phyloP scores from a whole-genome alignment of 495 filamentous ascomycete genomes.

The Bombardia bombarda region DNA sequence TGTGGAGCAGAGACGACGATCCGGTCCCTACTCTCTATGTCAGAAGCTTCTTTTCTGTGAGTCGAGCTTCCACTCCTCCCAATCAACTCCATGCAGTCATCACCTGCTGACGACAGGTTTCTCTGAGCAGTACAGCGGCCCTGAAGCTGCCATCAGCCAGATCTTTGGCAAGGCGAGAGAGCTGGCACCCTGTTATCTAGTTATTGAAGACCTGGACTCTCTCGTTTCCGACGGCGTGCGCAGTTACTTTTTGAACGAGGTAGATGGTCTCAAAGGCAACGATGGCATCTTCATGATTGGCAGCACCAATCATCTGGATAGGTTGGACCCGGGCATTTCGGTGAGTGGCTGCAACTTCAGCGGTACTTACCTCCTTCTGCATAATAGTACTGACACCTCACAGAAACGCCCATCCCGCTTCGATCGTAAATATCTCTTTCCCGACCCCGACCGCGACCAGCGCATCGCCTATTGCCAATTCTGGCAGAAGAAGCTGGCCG shows the following conservation, averaged over 20 bases:
- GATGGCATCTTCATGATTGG: conserved; percentile 52
- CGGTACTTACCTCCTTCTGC: not conserved
- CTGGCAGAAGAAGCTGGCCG: conserved; percentile 49
- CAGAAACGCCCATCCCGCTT: conserved; percentile 55
- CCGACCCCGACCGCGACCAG: conserved; percentile 44
- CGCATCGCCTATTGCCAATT: conserved; percentile 49
- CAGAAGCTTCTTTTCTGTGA: conserved; percentile 26
- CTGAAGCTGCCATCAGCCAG: conserved; percentile 28
- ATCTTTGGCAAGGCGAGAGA: conserved; percentile 38
- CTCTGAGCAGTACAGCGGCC: conserved; percentile 26
- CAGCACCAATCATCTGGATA: conserved; percentile 45
- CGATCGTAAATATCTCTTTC: conserved; percentile 57
- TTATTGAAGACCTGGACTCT: conserved; percentile 59
- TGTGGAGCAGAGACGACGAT: conserved; percentile 32
- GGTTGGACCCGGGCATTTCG: conserved; percentile 40
- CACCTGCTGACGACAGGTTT: conserved; percentile 31
- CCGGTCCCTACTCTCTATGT: conserved; percentile 30
- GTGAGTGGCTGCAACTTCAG: not conserved
- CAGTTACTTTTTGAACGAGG: conserved; percentile 45
- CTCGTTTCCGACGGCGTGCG: conserved; percentile 39
- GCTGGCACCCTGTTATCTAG: conserved; percentile 33
- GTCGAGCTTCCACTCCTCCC: too few species aligned
- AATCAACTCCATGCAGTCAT: conserved; percentile 11
- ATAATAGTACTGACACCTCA: not conserved
- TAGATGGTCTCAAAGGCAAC: conserved; percentile 44